Percentiles rank a stretch among this genome's conserved stretches.
Evolutionary conservation across 495 filamentous ascomycete genomes (phyloP).

Genomic region (Aspergillus funiculosus): DNA sequence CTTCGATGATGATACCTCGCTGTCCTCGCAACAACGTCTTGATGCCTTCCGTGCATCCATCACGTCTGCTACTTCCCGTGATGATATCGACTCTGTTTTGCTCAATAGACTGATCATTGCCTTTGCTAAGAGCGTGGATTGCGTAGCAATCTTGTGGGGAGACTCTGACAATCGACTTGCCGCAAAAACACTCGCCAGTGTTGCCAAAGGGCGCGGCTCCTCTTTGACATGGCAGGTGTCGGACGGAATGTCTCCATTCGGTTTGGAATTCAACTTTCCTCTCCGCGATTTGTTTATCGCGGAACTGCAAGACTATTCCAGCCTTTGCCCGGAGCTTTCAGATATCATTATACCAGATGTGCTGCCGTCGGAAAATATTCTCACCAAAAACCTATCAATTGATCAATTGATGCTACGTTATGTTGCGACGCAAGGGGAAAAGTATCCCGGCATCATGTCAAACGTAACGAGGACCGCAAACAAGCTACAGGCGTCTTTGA

Average conservation of each 20-base stretch:
- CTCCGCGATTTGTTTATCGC: conserved; percentile 76
- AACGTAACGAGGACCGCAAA: conserved; percentile 87
- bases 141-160: conserved; percentile 70
- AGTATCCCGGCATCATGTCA: conserved; percentile 85
- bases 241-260: conserved; percentile 63
- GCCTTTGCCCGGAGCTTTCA: conserved; percentile 48
- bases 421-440: conserved; percentile 78
- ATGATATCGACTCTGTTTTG: conserved; percentile 66
- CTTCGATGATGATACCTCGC: conserved; percentile 27
- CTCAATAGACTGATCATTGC: conserved; percentile 63
- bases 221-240: conserved; percentile 73
- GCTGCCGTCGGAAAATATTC: conserved; percentile 43
- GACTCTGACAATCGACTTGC: conserved; percentile 84
- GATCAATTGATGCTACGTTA: conserved; percentile 87
- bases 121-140: conserved; percentile 52
- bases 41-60: conserved; percentile 51
- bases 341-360: conserved; percentile 42
- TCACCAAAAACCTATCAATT: conserved; percentile 66
- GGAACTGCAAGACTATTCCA: conserved; percentile 63
- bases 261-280: conserved; percentile 59
- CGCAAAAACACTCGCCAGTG: conserved; percentile 76
- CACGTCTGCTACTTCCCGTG: conserved; percentile 63
- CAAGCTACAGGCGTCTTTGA: conserved; percentile 51
- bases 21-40: conserved; percentile 42
- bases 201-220: conserved; percentile 84